Percentiles rank a stretch among this genome's conserved stretches.
These are phyloP conservation scores for Eucalyptus microcorys DNA, from an alignment of 345 rosid genomes.

Conservation along the genomic window DNA sequence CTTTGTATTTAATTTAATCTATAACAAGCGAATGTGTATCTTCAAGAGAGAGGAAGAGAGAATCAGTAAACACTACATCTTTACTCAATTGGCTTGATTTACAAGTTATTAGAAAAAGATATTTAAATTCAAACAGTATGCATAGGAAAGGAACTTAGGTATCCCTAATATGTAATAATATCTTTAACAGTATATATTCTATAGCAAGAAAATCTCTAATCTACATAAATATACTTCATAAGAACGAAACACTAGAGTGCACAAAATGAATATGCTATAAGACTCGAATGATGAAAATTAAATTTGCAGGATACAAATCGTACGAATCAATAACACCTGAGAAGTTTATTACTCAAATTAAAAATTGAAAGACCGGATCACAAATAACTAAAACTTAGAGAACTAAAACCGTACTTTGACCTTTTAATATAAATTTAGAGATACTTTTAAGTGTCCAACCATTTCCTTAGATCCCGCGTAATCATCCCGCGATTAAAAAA, in stretches of 20 bases:
- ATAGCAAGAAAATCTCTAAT: too few relatives aligned
- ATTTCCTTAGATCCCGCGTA: background rate
- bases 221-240: too few relatives aligned
- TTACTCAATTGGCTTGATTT: too few relatives aligned
- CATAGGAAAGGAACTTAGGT: too few relatives aligned
- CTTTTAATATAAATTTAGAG: background rate
- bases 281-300: background rate
- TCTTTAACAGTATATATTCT: too few relatives aligned
- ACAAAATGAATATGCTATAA: background rate
- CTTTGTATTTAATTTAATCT: background rate
- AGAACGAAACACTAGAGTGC: rapidly evolving
- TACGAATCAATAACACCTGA: rapidly evolving
- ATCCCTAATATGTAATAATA: too few relatives aligned
- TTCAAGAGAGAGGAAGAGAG: background rate
- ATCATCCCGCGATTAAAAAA: background rate
- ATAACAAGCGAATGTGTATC: rapidly evolving
- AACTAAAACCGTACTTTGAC: background rate
- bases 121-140: too few relatives aligned
- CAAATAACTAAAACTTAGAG: background rate
- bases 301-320: rapidly evolving
- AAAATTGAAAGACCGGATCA: background rate
- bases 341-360: background rate
- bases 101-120: too few relatives aligned
- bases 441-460: background rate
- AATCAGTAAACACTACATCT: too few relatives aligned